These are phyloP conservation scores for Nakaseomyces kungkrabaensis DNA, from an alignment of 1,139 yeast genomes.

Conservation along the genomic window DNA sequence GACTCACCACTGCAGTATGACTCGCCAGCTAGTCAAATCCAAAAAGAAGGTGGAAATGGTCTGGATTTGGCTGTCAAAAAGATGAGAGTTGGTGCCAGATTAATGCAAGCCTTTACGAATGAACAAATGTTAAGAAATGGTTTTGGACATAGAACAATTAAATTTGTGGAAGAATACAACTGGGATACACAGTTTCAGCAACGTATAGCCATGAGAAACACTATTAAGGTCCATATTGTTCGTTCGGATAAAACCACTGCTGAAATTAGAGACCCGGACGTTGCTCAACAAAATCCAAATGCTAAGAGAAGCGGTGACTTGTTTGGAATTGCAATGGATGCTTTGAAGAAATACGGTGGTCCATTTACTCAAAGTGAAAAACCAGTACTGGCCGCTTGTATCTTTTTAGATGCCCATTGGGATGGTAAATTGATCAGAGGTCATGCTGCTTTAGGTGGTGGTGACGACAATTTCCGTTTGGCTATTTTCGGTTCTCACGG, in stretches of 20 bases:
- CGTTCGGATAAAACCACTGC: conserved; percentile 55
- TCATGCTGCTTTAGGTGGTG: conserved; percentile 95
- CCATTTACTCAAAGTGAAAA: conserved; percentile 37
- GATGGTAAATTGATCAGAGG: conserved; percentile 60
- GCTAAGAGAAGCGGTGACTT: conserved; percentile 70
- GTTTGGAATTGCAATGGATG: conserved; percentile 70
- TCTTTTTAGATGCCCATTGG: conserved; percentile 80
- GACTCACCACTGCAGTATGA: conserved; percentile 73
- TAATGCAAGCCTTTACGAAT: conserved; percentile 89
- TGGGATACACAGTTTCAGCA: conserved; percentile 42
- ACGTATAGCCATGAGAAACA: conserved; percentile 37
- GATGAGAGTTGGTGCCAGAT: conserved; percentile 72
- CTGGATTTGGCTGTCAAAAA: conserved; percentile 67
- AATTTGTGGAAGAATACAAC: conserved; percentile 59
- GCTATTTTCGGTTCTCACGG: conserved; percentile 96
- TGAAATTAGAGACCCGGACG: conserved; percentile 65
- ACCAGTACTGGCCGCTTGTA: conserved; percentile 72
- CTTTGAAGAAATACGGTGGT: conserved; percentile 46
- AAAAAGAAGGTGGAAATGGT: conserved; percentile 52
- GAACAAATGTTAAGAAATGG: conserved; percentile 82
- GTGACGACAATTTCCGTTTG: conserved; percentile 53
- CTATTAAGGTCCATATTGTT: conserved; percentile 69
- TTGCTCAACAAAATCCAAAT: conserved; percentile 75
- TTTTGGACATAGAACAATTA: conserved; percentile 71
- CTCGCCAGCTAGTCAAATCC: conserved; percentile 48